A percentile compares a stretch with the other conserved stretches of the same genome.
Evolutionary conservation across 116 monocot genomes (phyloP).

Genomic region (Thalassia testudinum): DNA sequence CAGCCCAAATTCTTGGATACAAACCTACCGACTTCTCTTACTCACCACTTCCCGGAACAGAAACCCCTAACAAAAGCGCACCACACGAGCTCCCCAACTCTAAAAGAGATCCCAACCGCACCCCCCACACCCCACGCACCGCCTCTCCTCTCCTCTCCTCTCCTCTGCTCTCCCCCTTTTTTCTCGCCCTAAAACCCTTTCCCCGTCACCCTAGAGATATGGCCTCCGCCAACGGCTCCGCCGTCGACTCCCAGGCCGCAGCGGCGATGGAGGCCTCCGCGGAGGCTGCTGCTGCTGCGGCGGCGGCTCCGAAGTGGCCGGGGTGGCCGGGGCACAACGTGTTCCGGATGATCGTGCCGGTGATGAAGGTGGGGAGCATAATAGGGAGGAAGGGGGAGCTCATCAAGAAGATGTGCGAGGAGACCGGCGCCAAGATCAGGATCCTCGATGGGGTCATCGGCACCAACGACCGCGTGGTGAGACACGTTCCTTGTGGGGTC

Average conservation of each 20-base stretch:
- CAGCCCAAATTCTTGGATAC: no score
- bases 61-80: no score
- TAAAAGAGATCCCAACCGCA: no score
- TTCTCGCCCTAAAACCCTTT: background rate
- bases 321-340: conserved; percentile 70
- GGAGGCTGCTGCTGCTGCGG: conserved; percentile 10
- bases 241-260: background rate
- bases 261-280: background rate
- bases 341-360: conserved; percentile 48
- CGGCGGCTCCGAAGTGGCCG: conserved; percentile 41
- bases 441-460: conserved; percentile 56
- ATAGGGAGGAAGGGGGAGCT: conserved; percentile 62
- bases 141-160: background rate
- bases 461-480: conserved; percentile 73
- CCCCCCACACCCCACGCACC: background rate
- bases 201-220: background rate
- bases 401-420: conserved; percentile 73
- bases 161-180: background rate
- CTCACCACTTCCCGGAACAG: no score
- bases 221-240: background rate
- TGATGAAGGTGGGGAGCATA: conserved; percentile 52
- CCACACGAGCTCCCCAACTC: no score
- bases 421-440: conserved; percentile 38
- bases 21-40: no score
- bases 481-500: conserved; percentile 13